phyloP scores from a whole-genome alignment of 2,329 filamentous ascomycete species.

The Phialophora expanda region DNA sequence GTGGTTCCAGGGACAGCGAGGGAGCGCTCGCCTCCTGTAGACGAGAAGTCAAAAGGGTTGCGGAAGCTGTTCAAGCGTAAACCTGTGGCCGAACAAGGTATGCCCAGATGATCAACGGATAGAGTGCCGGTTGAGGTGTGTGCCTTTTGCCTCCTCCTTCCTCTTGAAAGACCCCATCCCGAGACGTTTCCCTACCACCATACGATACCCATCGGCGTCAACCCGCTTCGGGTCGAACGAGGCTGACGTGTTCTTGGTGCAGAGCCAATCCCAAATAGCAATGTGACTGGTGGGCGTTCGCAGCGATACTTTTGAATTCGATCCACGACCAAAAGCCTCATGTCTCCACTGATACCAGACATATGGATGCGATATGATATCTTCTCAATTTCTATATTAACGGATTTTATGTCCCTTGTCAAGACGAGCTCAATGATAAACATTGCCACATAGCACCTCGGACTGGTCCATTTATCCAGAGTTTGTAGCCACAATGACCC shows the following conservation, averaged over 20 bases:
- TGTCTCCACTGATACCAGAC: background rate
- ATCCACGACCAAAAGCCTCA: background rate
- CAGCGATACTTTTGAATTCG: conserved; percentile 8
- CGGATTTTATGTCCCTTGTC: background rate
- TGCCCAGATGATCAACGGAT: conserved; percentile 22
- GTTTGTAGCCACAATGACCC: conserved; percentile 26
- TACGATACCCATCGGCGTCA: background rate
- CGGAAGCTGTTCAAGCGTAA: conserved; percentile 37
- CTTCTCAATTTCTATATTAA: background rate
- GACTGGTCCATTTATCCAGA: background rate
- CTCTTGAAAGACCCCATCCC: background rate
- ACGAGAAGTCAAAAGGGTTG: conserved; percentile 20
- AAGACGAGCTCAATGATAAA: background rate
- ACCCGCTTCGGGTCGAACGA: background rate
- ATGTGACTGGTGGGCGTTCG: background rate
- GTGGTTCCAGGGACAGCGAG: conserved; percentile 1
- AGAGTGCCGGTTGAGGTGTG: conserved; percentile 11
- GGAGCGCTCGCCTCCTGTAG: background rate
- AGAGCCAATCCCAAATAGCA: background rate
- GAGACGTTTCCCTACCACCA: background rate
- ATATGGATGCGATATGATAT: background rate
- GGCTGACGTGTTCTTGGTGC: background rate
- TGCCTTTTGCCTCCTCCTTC: conserved; percentile 2
- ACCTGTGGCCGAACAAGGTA: conserved; percentile 34
- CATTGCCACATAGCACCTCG: background rate